These are phyloP conservation scores for Pseudogymnoascus sp. DNA, from an alignment of 2,329 filamentous ascomycete genomes.

Conservation along the genomic window DNA sequence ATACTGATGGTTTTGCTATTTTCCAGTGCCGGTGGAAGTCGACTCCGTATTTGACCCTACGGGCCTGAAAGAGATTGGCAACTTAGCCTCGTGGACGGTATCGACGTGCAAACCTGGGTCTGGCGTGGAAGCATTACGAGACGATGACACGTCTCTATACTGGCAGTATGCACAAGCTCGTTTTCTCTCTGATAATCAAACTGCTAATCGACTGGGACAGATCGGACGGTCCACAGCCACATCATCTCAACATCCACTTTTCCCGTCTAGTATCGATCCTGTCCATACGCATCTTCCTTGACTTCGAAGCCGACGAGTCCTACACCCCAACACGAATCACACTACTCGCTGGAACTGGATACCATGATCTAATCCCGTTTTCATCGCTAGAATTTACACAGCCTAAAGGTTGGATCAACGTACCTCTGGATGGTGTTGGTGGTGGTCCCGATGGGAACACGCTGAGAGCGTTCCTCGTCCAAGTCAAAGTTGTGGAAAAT, in stretches of 20 bases:
- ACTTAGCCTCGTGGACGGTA: conserved; percentile 74
- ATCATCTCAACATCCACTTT: conserved; percentile 77
- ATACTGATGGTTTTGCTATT: background rate
- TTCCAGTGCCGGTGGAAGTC: conserved; percentile 27
- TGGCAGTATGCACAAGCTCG: conserved; percentile 57
- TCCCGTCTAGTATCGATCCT: conserved; percentile 72
- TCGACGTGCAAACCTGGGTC: conserved; percentile 75
- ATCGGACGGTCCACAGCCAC: conserved; percentile 77
- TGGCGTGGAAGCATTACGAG: conserved; percentile 67
- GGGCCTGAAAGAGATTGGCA: conserved; percentile 74
- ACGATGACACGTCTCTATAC: conserved; percentile 63
- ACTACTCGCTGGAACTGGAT: conserved; percentile 81
- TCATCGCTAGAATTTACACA: conserved; percentile 68
- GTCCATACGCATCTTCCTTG: conserved; percentile 73
- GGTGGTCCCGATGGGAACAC: conserved; percentile 58
- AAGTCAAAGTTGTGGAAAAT: conserved; percentile 88
- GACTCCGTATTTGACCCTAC: conserved; percentile 42
- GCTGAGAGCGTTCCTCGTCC: conserved; percentile 79
- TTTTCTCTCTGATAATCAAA: background rate
- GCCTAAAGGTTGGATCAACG: conserved; percentile 85
- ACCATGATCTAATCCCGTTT: conserved; percentile 87
- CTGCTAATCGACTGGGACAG: conserved; percentile 30
- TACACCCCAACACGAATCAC: conserved; percentile 93
- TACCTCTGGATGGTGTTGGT: conserved; percentile 59
- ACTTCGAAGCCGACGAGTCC: conserved; percentile 88